These are phyloP conservation scores for Lunularia cruciata DNA, from an alignment of 225 moss, liverwort and hornwort genomes.

Conservation along the genomic window DNA sequence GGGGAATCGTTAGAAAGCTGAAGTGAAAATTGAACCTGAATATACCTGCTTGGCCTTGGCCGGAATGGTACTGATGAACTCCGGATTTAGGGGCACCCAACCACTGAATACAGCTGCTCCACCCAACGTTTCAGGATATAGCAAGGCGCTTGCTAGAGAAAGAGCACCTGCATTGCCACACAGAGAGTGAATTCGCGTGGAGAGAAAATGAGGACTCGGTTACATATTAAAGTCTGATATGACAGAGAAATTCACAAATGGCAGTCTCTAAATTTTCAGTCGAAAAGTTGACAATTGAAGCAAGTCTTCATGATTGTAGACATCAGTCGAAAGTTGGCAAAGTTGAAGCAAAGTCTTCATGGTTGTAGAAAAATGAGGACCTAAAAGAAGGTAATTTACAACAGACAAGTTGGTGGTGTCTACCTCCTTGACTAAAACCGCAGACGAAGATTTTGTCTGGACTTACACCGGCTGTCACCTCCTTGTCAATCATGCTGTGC, in stretches of 20 bases:
- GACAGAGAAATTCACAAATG: no score
- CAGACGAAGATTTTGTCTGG: constrained; percentile 76
- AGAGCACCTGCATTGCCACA: constrained; percentile 28
- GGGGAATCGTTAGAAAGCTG: neutral
- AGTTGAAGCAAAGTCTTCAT: neutral
- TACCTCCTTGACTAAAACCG: constrained; percentile 95
- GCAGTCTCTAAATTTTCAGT: no score
- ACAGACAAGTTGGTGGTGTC: neutral
- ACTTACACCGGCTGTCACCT: constrained; percentile 72
- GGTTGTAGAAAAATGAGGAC: neutral
- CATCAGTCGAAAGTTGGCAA: no score
- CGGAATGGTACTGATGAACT: constrained; percentile 57
- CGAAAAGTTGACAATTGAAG: no score
- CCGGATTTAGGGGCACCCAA: constrained; percentile 51
- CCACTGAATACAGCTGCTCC: constrained; percentile 48
- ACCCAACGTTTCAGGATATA: constrained; percentile 44
- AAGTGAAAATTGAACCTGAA: neutral
- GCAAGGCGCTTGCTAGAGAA: constrained; percentile 44
- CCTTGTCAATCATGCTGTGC: constrained; percentile 85
- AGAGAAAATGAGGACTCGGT: neutral
- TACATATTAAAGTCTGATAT: no score
- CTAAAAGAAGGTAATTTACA: no score
- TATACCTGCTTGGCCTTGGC: constrained; percentile 68
- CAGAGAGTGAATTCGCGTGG: neutral
- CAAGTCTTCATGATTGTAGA: no score